Base-by-base conservation (phyloP, 352 stramenopile genomes). In the Phytophthora ramorum region DNA sequence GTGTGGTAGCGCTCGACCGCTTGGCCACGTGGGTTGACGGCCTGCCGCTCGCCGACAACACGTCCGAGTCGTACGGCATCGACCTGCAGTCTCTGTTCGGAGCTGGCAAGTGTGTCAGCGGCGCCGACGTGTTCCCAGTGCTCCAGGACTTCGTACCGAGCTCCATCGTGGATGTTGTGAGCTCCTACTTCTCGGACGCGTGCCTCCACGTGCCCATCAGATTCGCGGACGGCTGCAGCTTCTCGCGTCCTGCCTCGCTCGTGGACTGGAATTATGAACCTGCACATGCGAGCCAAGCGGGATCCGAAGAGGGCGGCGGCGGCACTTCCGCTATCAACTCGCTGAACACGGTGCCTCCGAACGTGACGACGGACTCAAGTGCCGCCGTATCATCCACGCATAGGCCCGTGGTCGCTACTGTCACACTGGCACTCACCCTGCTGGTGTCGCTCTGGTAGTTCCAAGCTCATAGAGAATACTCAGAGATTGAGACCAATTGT, bases 201-300 rank as follows among this genome's bases (percentile, higher is more conserved):
- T 89, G 79, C 45, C 69, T 89, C 8, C 78, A 85, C 47, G 49
- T 88, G 30, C 68, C 79, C 16, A 78, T 80, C 41, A 78, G 77
- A 35, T 91, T 81, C 66, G 69, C 79, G 0, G 78, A 83, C 54
- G 71, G 66, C 34, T 91, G 82, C 64, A 66, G 67, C 13, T 91
- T 79, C 52, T 71, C 71, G 17, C 82, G 79, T 20, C 64, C 66
- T 28, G 78, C 73, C 8, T 68, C 72, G 26, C 74, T 89, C 4
- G 48, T 86, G 22, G 76, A 85, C 41, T 89, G 82, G 82, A 62
- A 63, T 20, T 84, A 74, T 32, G 77, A 88, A 46, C 79, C 81
- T 20, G 30, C 55, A 47, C 75, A 66, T 26, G 62, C 75, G 4
- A 75, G 70, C 20, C 66, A 78, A 52, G 66, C 57, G 14, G 66